Percentiles rank a stretch among this genome's conserved stretches.
phyloP scores from a whole-genome alignment of 176 grass and related monocot species.

The Oryza glumipatula region DNA sequence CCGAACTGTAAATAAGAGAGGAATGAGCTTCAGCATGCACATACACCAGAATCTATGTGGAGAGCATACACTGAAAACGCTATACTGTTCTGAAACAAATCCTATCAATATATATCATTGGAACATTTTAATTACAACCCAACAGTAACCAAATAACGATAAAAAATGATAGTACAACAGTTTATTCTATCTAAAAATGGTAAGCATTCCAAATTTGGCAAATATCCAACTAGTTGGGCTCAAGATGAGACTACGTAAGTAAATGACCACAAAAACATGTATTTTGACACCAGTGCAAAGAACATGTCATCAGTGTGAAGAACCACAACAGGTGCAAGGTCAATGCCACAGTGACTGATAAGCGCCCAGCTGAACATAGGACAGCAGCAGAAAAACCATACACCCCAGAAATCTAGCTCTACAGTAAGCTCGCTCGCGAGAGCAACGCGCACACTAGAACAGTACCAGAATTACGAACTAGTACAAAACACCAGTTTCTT shows the following conservation, averaged over 20 bases:
- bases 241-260: not conserved
- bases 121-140: not conserved
- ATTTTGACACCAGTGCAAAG: not conserved
- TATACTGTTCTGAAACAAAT: not conserved
- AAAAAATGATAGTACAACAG: not conserved
- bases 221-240: not conserved
- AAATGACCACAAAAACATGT: not conserved
- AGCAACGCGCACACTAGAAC: not conserved
- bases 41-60: not conserved
- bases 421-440: not conserved
- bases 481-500: not conserved
- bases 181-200: not conserved
- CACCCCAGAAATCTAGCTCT: not conserved
- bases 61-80: not conserved
- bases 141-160: not conserved
- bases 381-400: slow-evolving; percentile 6
- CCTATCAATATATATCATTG: slow-evolving; percentile 10
- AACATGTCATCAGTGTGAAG: not conserved
- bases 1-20: slow-evolving; percentile 61
- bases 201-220: not conserved
- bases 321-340: not conserved
- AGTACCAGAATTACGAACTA: not conserved
- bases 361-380: not conserved
- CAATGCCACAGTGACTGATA: not conserved
- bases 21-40: slow-evolving; percentile 20